A percentile compares a stretch with the other conserved stretches of the same genome.
These are phyloP conservation scores for Ascobolus immersus DNA, from an alignment of 495 filamentous ascomycete genomes.

Conservation along the genomic window DNA sequence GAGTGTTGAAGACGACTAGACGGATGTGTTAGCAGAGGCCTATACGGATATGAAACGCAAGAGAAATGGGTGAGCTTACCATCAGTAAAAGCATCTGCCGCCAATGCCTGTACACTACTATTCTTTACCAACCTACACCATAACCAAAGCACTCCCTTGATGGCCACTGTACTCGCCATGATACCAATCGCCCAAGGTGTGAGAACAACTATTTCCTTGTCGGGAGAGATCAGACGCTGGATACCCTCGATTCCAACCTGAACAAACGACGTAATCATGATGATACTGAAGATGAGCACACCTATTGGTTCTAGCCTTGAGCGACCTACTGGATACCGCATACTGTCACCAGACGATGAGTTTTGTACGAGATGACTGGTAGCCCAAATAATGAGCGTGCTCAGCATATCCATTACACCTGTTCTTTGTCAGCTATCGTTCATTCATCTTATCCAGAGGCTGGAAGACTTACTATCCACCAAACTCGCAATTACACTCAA, in stretches of 20 bases:
- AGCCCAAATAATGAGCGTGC: conserved; percentile 19
- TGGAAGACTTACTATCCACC: conserved; percentile 29
- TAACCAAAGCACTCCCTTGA: conserved; percentile 66
- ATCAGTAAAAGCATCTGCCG: conserved; percentile 38
- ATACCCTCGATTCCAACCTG: conserved; percentile 58
- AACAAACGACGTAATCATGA: conserved; percentile 71
- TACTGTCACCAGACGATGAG: no score
- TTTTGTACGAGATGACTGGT: conserved; percentile 46
- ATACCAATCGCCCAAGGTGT: conserved; percentile 48
- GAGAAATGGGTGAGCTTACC: conserved; percentile 2
- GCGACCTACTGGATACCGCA: conserved; percentile 61
- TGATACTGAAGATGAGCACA: conserved; percentile 52
- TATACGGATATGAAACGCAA: conserved; percentile 16
- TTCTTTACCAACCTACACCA: conserved; percentile 80
- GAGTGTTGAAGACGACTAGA: conserved; percentile 67
- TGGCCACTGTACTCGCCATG: conserved; percentile 56
- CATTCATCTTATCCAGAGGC: background rate
- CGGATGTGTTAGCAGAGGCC: conserved; percentile 20
- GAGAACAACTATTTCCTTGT: conserved; percentile 46
- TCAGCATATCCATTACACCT: no score
- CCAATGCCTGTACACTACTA: conserved; percentile 65
- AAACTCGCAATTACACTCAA: conserved; percentile 72
- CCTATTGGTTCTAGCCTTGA: conserved; percentile 55
- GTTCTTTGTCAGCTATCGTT: no score
- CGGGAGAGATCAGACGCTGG: conserved; percentile 32